Conservation (phyloP, 495 filamentous ascomycete genomes). For the Neohortaea acidophila region DNA sequence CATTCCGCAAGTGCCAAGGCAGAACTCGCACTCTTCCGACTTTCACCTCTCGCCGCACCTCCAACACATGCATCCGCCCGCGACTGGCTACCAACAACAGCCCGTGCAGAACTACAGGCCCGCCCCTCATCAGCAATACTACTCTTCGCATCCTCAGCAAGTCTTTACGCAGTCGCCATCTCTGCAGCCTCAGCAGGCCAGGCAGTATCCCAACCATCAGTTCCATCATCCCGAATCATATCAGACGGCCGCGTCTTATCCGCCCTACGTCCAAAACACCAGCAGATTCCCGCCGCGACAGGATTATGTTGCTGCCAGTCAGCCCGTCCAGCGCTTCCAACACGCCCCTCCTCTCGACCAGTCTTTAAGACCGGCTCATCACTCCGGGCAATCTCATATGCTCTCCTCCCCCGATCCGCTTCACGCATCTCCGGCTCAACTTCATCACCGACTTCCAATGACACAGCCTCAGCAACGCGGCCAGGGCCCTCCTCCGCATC, state of each 20-base stretch:
- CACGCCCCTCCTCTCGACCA: neutral
- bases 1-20: no score
- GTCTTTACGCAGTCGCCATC: neutral
- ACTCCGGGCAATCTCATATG: neutral
- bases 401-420: neutral
- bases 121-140: neutral
- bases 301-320: no score
- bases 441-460: neutral
- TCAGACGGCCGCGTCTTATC: no score
- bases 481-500: neutral
- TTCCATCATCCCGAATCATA: neutral
- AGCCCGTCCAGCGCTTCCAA: no score
- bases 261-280: no score
- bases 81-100: conserved; percentile 1
- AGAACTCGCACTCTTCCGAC: no score
- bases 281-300: no score
- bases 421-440: neutral
- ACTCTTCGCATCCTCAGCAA: neutral
- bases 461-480: neutral
- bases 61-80: neutral
- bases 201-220: neutral
- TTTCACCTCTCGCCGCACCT: neutral
- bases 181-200: neutral
- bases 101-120: neutral
- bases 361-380: neutral